Conservation (phyloP, 1,284 basidiomycete genomes). For the Sanghuangporus baumii region DNA sequence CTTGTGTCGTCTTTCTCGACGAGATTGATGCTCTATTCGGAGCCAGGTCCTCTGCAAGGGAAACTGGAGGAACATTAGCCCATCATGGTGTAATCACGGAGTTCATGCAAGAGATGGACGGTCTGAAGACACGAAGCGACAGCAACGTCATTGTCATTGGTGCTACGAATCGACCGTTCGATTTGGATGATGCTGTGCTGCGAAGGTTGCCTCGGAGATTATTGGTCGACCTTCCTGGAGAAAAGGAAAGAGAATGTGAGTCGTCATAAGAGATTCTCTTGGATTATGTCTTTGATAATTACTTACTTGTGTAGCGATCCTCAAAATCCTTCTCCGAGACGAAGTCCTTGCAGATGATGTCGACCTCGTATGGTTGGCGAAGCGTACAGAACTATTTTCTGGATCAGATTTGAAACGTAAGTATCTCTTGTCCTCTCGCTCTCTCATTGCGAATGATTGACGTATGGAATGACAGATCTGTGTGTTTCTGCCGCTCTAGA, state of each 20-base stretch:
- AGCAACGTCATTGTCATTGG: slow-evolving; percentile 90
- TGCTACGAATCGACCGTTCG: slow-evolving; percentile 88
- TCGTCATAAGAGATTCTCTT: slow-evolving; percentile 6
- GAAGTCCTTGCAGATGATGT: slow-evolving; percentile 70
- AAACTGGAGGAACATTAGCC: slow-evolving; percentile 77
- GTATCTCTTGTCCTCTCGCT: slow-evolving; percentile 27
- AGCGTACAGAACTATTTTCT: slow-evolving; percentile 80
- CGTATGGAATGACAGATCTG: slow-evolving; percentile 50
- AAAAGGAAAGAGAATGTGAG: slow-evolving; percentile 75
- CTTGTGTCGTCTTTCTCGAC: slow-evolving; percentile 94
- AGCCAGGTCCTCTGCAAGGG: slow-evolving; percentile 76
- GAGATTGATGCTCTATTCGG: slow-evolving; percentile 94
- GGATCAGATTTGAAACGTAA: slow-evolving; percentile 91
- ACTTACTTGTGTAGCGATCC: slow-evolving; percentile 53
- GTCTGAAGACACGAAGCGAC: slow-evolving; percentile 74
- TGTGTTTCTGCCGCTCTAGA: slow-evolving; percentile 87
- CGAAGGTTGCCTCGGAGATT: slow-evolving; percentile 79
- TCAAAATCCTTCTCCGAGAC: slow-evolving; percentile 77
- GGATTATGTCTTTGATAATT: slow-evolving; percentile 9
- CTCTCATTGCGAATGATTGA: slow-evolving; percentile 15
- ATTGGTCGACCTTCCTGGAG: slow-evolving; percentile 80
- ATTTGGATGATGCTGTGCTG: slow-evolving; percentile 81
- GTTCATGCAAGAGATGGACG: slow-evolving; percentile 99
- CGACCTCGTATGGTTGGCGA: slow-evolving; percentile 58
- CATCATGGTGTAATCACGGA: slow-evolving; percentile 86